Evolutionary conservation across 345 rosid genomes (phyloP).

Genomic region (Citrus sp.): DNA sequence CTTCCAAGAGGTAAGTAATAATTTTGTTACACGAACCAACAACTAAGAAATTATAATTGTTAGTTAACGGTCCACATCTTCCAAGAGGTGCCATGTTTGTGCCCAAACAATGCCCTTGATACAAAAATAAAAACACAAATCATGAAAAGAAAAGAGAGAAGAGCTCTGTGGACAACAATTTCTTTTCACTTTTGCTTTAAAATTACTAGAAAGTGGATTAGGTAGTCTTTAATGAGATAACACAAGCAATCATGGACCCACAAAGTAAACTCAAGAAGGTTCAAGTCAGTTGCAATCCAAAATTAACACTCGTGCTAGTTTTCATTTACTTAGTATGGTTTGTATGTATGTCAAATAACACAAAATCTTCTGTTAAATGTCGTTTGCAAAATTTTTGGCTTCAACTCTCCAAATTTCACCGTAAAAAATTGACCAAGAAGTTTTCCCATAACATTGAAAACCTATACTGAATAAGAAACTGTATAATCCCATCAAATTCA

Average conservation of each 20-base stretch:
- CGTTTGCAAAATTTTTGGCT: neutral
- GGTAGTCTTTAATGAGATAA: neutral
- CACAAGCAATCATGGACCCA: neutral
- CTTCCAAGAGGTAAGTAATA: neutral
- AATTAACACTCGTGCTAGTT: neutral
- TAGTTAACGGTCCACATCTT: neutral
- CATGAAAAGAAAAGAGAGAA: neutral
- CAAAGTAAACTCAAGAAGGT: neutral
- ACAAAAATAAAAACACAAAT: neutral
- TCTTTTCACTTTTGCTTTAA: neutral
- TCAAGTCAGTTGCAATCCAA: neutral
- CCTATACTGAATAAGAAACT: neutral
- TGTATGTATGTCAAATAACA: neutral
- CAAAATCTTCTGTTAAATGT: neutral
- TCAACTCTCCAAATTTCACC: neutral
- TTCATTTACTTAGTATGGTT: neutral
- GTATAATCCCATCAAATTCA: neutral
- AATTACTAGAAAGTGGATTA: neutral
- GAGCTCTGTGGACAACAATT: neutral
- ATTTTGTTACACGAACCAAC: no score
- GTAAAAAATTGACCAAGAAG: neutral
- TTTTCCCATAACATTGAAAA: neutral
- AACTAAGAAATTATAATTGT: neutral
- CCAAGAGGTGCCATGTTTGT: neutral
- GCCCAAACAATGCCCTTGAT: neutral